These are phyloP conservation scores for Arthrinium phaeospermum DNA, from an alignment of 2,329 filamentous ascomycete species.

Conservation along the genomic window DNA sequence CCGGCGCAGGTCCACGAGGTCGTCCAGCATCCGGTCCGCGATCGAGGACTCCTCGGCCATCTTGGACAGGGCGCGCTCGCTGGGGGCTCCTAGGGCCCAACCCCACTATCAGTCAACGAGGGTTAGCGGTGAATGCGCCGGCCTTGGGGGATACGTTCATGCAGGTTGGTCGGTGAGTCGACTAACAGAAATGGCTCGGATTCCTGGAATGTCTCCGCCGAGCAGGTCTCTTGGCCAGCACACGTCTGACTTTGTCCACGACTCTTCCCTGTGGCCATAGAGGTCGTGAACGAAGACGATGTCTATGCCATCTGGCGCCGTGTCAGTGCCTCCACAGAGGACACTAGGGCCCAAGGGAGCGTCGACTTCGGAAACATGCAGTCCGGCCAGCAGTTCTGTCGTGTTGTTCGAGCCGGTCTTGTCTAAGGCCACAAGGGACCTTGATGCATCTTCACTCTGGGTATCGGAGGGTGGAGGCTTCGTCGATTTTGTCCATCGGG, in stretches of 20 bases:
- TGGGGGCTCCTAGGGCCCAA: background rate
- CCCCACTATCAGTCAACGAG: background rate
- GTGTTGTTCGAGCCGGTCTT: background rate
- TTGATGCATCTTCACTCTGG: background rate
- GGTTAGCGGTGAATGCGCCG: background rate
- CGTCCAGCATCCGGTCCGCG: conserved; percentile 11
- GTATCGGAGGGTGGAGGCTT: too few relatives aligned
- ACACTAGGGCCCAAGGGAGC: background rate
- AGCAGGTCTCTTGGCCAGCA: conserved; percentile 24
- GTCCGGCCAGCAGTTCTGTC: background rate
- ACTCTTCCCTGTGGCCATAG: conserved; percentile 9
- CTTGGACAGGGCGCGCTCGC: background rate
- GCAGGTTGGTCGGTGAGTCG: background rate
- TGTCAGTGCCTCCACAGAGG: background rate
- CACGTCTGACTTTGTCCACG: conserved; percentile 20
- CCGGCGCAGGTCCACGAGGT: too few relatives aligned
- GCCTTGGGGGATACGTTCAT: background rate
- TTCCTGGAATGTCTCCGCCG: conserved; percentile 10
- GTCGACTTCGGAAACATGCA: background rate
- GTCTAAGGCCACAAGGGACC: background rate
- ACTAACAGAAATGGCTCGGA: conserved; percentile 20
- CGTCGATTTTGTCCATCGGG: background rate
- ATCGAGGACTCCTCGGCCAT: background rate
- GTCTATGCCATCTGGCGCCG: conserved; percentile 5
- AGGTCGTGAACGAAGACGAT: conserved; percentile 22